Percentiles rank a stretch among this genome's conserved stretches.
These are phyloP conservation scores for Pythium monospermum DNA, from an alignment of 352 stramenopile genomes.

Conservation along the genomic window DNA sequence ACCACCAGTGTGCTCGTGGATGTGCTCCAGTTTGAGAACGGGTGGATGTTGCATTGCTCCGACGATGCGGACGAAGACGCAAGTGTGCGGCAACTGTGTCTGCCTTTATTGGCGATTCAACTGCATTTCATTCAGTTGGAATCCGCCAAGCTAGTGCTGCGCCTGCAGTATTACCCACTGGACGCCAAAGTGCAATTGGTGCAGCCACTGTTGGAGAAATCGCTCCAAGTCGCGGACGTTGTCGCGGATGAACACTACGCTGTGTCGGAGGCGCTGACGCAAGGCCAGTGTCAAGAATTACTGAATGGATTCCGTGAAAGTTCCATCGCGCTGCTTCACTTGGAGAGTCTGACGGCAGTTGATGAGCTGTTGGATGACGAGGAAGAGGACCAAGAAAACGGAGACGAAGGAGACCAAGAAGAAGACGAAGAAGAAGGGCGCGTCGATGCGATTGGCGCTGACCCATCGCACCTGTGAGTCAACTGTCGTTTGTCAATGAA, in stretches of 20 bases:
- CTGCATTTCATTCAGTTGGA: conserved; percentile 77
- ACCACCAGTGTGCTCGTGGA: conserved; percentile 49
- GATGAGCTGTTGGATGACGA: conserved; percentile 17
- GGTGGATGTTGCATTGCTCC: conserved; percentile 59
- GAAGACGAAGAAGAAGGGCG: not conserved
- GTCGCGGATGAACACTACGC: conserved; percentile 76
- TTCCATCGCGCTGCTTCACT: conserved; percentile 50
- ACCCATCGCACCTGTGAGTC: no score
- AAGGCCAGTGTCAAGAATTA: conserved; percentile 62
- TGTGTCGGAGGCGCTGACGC: conserved; percentile 52
- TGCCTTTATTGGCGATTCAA: conserved; percentile 66
- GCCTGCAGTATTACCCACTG: conserved; percentile 61
- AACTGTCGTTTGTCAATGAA: no score
- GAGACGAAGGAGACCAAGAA: no score
- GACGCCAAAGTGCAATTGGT: conserved; percentile 52
- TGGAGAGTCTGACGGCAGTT: conserved; percentile 27
- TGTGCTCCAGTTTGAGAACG: conserved; percentile 75
- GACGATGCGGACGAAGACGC: conserved; percentile 38
- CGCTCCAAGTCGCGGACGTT: conserved; percentile 67
- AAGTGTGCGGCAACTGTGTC: conserved; percentile 42
- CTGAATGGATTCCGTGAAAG: conserved; percentile 66
- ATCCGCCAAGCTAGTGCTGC: conserved; percentile 63
- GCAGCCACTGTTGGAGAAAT: conserved; percentile 60
- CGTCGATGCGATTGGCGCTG: not conserved
- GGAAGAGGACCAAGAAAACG: conserved; percentile 6